A percentile compares a stretch with the other conserved stretches of the same genome.
Conservation (phyloP, 2,329 filamentous ascomycete genomes). For the Fusarium clavum region DNA sequence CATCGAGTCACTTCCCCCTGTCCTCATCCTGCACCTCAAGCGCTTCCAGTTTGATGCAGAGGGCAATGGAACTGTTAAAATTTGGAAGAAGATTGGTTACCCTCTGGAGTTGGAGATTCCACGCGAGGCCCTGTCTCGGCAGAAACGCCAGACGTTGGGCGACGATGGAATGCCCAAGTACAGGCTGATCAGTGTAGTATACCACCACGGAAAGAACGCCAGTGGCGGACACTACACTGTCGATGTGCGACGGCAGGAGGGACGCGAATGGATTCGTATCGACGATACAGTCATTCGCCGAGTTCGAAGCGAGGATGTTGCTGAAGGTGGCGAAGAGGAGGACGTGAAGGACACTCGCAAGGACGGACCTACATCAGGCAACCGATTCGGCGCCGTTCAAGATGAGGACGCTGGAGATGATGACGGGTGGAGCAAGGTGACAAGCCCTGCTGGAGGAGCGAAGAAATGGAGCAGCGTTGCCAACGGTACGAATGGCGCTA, state of each 20-base stretch:
- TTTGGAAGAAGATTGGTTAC: constrained; percentile 98
- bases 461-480: constrained; percentile 76
- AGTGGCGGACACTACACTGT: constrained; percentile 97
- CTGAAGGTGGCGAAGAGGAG: constrained; percentile 85
- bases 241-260: constrained; percentile 94
- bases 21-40: constrained; percentile 94
- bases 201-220: constrained; percentile 97
- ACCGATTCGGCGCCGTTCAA: constrained; percentile 78
- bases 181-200: constrained; percentile 88
- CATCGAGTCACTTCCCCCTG: constrained; percentile 89
- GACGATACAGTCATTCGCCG: constrained; percentile 93
- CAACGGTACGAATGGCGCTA: constrained; percentile 72
- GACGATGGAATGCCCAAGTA: constrained; percentile 82
- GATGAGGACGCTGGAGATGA: constrained; percentile 76
- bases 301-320: constrained; percentile 88
- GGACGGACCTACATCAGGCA: constrained; percentile 58
- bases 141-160: constrained; percentile 73
- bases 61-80: constrained; percentile 87
- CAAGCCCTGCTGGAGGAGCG: constrained; percentile 68
- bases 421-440: constrained; percentile 86
- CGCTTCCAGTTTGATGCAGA: constrained; percentile 95
- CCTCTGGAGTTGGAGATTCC: constrained; percentile 95
- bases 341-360: constrained; percentile 67
- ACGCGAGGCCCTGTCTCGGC: constrained; percentile 84
- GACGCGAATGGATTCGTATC: constrained; percentile 93